Conservation (phyloP, 192 early-diverging fungal genomes). For the Coemansia guatemalensis region DNA sequence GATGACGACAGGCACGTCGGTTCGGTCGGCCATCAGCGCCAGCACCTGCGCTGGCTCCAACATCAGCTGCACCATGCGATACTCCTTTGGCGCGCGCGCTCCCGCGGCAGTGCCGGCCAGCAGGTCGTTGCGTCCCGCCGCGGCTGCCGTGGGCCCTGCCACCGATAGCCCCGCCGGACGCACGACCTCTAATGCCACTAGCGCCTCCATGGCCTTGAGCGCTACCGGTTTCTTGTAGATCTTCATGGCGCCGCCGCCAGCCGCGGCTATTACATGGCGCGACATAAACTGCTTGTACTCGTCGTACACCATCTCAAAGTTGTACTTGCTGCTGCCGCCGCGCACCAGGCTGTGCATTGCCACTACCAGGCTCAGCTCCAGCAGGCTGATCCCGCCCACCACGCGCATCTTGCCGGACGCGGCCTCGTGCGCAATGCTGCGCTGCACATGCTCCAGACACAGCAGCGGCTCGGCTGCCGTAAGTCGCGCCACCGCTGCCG, state of each 20-base stretch:
- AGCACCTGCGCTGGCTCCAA: slow-evolving; percentile 67
- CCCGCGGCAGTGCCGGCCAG: slow-evolving; percentile 36
- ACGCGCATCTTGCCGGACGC: slow-evolving; percentile 38
- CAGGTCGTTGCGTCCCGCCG: slow-evolving; percentile 33
- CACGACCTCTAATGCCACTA: slow-evolving; percentile 68
- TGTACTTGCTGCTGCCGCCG: slow-evolving; percentile 69
- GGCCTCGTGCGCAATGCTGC: slow-evolving; percentile 17
- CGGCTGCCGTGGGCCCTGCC: slow-evolving; percentile 7
- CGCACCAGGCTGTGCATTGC: slow-evolving; percentile 72
- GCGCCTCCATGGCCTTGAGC: slow-evolving; percentile 87
- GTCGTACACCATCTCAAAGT: slow-evolving; percentile 95
- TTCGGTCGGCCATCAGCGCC: slow-evolving; percentile 59
- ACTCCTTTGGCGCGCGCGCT: slow-evolving; percentile 77
- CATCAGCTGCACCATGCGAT: slow-evolving; percentile 81
- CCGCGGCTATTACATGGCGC: slow-evolving; percentile 48
- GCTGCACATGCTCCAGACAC: slow-evolving; percentile 31
- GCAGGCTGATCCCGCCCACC: slow-evolving; percentile 62
- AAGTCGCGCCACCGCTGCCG: slow-evolving; percentile 14
- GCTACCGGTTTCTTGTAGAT: slow-evolving; percentile 78
- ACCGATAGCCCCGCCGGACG: slow-evolving; percentile 37
- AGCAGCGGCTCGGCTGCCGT: slow-evolving; percentile 4
- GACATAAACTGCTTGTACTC: slow-evolving; percentile 87
- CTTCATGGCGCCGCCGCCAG: slow-evolving; percentile 59
- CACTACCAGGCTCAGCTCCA: slow-evolving; percentile 79
- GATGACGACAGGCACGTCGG: slow-evolving; percentile 63